Conservation (phyloP, 306 rosid species). For the Sesbania bispinosa region DNA sequence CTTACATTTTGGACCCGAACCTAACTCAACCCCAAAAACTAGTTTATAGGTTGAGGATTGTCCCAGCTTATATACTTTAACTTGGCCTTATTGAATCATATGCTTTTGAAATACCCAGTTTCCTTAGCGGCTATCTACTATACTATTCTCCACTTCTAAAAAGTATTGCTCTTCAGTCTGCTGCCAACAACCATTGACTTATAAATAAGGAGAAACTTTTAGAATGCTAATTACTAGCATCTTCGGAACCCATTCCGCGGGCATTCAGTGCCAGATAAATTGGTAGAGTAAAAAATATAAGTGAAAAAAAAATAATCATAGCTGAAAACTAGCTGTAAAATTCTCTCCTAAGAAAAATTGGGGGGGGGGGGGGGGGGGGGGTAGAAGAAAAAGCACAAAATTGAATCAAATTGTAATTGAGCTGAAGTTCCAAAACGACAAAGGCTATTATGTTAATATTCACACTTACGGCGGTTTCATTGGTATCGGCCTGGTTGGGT, state of each 20-base stretch:
- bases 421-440: slow-evolving; percentile 21
- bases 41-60: no score
- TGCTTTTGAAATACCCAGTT: not conserved
- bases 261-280: not conserved
- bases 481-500: slow-evolving; percentile 37
- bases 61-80: no score
- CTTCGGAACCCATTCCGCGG: not conserved
- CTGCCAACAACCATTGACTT: not conserved
- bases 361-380: not conserved
- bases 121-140: not conserved
- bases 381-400: not conserved
- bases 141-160: not conserved
- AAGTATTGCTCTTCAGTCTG: not conserved
- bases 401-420: slow-evolving; percentile 2
- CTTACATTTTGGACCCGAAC: no score
- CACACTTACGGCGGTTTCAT: slow-evolving; percentile 64
- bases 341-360: not conserved
- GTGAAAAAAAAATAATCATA: not conserved
- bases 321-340: not conserved
- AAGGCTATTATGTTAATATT: not conserved
- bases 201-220: not conserved
- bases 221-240: not conserved
- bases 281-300: not conserved
- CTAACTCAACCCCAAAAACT: no score
- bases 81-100: no score